Conservation (phyloP, 768 basidiomycete genomes). For the Mycena indigotica region DNA sequence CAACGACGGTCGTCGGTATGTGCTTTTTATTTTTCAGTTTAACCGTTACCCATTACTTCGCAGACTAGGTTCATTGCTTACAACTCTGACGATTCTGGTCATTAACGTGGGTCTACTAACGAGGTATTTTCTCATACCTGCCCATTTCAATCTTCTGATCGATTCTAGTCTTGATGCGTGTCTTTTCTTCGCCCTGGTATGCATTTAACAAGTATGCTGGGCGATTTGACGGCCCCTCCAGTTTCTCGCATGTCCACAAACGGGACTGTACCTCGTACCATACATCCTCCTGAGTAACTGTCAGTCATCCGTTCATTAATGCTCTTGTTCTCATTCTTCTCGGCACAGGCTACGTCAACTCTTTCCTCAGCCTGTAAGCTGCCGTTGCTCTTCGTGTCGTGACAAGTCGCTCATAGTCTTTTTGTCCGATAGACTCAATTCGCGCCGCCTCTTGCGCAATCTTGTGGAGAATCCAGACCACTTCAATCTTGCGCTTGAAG, state of each 20-base stretch:
- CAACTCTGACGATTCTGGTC: conserved; percentile 35
- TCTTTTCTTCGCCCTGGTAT: conserved; percentile 28
- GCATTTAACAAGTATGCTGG: conserved; percentile 18
- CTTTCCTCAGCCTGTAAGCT: conserved; percentile 40
- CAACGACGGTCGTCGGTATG: conserved; percentile 13
- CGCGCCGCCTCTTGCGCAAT: conserved; percentile 21
- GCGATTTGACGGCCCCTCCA: conserved; percentile 4
- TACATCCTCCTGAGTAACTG: conserved; percentile 43
- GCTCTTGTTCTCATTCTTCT: conserved; percentile 4
- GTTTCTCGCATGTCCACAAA: conserved; percentile 38
- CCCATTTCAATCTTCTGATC: background rate
- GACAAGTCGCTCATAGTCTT: background rate
- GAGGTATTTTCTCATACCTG: conserved; percentile 25
- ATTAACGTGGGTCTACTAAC: conserved; percentile 39
- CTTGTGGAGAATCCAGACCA: conserved; percentile 23
- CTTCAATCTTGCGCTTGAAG: conserved; percentile 19
- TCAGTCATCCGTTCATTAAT: conserved; percentile 15
- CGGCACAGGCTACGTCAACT: conserved; percentile 38
- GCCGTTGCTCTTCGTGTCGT: background rate
- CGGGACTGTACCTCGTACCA: conserved; percentile 38
- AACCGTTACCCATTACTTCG: too few species aligned
- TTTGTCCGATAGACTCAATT: conserved; percentile 19
- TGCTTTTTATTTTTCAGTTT: too few species aligned
- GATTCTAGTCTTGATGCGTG: conserved; percentile 37
- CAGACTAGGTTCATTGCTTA: conserved; percentile 35